Conservation (phyloP, 2,329 filamentous ascomycete species). For the Sclerotinia minor region DNA sequence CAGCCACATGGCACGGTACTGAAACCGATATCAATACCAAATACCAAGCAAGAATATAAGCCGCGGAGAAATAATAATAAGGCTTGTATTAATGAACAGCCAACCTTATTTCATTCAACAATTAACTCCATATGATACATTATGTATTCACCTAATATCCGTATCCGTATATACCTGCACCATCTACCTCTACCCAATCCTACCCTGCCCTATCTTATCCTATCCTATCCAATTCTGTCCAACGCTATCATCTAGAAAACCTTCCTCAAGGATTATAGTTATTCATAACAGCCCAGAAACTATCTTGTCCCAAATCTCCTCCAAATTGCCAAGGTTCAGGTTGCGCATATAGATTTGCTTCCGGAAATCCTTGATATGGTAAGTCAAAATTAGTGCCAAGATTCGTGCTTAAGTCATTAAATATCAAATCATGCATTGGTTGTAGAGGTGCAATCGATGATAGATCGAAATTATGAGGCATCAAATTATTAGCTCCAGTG, state of each 20-base stretch:
- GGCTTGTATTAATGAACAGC: neutral
- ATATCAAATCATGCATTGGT: constrained; percentile 57
- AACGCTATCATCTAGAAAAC: neutral
- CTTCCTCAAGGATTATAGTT: constrained; percentile 39
- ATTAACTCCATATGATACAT: neutral
- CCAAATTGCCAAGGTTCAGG: constrained; percentile 51
- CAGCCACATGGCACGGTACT: too few species aligned
- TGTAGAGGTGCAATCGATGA: constrained; percentile 56
- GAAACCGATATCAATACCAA: too few species aligned
- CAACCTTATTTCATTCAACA: neutral
- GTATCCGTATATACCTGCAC: neutral
- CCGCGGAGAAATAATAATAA: neutral
- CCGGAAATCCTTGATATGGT: constrained; percentile 17
- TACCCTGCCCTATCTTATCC: neutral
- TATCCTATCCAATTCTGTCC: neutral
- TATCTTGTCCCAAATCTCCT: constrained; percentile 56
- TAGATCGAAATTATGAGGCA: constrained; percentile 47
- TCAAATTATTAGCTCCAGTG: constrained; percentile 16
- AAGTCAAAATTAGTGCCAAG: constrained; percentile 14
- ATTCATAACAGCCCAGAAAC: constrained; percentile 58
- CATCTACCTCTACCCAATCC: neutral
- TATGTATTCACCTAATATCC: neutral
- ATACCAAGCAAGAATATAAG: too few species aligned
- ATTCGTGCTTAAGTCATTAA: constrained; percentile 50
- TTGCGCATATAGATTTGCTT: constrained; percentile 22